Conservation (phyloP, 108 stramenopile species). For the Nitzschia putrida region DNA sequence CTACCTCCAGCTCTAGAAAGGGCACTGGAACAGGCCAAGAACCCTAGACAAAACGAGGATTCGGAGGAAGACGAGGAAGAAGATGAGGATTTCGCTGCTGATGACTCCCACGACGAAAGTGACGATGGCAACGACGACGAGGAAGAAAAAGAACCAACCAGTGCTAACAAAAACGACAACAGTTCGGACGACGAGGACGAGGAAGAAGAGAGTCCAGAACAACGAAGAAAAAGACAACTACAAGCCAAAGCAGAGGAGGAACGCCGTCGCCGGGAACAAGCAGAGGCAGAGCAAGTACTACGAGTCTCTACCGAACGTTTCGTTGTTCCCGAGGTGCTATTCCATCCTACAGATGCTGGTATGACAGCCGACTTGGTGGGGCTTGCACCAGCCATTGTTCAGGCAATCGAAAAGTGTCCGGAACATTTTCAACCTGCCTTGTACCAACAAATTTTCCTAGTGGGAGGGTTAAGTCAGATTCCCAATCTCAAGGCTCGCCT, state of each 20-base stretch:
- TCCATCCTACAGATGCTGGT: slow-evolving; percentile 90
- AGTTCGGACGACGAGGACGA: slow-evolving; percentile 52
- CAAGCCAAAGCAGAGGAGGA: slow-evolving; percentile 67
- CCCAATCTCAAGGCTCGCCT: slow-evolving; percentile 75
- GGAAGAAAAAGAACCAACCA: background rate
- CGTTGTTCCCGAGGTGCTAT: slow-evolving; percentile 90
- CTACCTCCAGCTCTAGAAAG: slow-evolving; percentile 56
- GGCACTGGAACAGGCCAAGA: slow-evolving; percentile 38
- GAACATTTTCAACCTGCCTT: slow-evolving; percentile 67
- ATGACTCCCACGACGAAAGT: slow-evolving; percentile 23
- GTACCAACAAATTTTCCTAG: slow-evolving; percentile 78
- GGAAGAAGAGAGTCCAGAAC: slow-evolving; percentile 76
- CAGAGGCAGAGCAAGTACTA: slow-evolving; percentile 76
- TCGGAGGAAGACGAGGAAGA: slow-evolving; percentile 48
- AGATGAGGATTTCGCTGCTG: slow-evolving; percentile 34
- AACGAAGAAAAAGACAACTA: slow-evolving; percentile 57
- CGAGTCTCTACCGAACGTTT: slow-evolving; percentile 88
- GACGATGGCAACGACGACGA: slow-evolving; percentile 29
- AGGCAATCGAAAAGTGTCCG: slow-evolving; percentile 78
- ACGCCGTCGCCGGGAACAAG: slow-evolving; percentile 50
- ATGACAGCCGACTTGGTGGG: slow-evolving; percentile 73
- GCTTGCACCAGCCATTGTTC: slow-evolving; percentile 77
- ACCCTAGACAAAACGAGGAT: slow-evolving; percentile 32
- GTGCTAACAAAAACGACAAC: background rate
- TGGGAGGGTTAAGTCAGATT: slow-evolving; percentile 84